Evolutionary conservation across 257 asterid species (phyloP), one percentile per base, ranked within the genome.

Genomic region (Pogostemon cablin): DNA sequence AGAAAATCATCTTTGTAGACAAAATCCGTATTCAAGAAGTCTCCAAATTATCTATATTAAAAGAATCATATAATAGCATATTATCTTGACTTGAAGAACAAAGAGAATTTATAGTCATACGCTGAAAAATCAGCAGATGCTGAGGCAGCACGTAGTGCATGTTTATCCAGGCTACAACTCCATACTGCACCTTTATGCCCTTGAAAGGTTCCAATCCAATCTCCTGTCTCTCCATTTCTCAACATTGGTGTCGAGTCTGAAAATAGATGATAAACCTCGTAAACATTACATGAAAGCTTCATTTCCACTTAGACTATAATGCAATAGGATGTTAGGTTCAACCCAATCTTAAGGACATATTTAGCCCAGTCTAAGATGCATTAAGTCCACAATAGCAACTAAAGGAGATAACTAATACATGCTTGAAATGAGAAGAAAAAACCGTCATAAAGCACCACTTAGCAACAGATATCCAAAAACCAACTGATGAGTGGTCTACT

Each of bases 151-250:
- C 96, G 98, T 53, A 93, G 77, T 50, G 96, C 99, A 71, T 84
- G 81, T 73, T 89, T 93, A 83, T 91, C 98, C 74, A 93, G 77
- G 84, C 96, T 85, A 81, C 93, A 84, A 82, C 96, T 86, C 99
- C 98, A 93, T 50, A 93, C 99, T 43, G 99, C 99, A 72, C 99
- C 99, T 75, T 93, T 93, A 82, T 93, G 99, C 72, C 99, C 99
- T 81, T 85, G 88, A 79, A 91, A 93, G 73, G 98, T 93, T 76
- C 99, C 99, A 80, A 93, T 83, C 99, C 99, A 93, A 65, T 93
- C 99, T 20, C 99, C 99, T 3, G 99, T 91, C 84, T 89, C 98
- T 52, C 99, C 99, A 72, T 93, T 93, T 85, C 99, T 84, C 82
- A 93, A 71, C 98, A 93, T 89, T 4, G 98, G 99, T 9, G 92